Base-by-base conservation (phyloP, 106 monocot genomes). In the Narthecium ossifragum region DNA sequence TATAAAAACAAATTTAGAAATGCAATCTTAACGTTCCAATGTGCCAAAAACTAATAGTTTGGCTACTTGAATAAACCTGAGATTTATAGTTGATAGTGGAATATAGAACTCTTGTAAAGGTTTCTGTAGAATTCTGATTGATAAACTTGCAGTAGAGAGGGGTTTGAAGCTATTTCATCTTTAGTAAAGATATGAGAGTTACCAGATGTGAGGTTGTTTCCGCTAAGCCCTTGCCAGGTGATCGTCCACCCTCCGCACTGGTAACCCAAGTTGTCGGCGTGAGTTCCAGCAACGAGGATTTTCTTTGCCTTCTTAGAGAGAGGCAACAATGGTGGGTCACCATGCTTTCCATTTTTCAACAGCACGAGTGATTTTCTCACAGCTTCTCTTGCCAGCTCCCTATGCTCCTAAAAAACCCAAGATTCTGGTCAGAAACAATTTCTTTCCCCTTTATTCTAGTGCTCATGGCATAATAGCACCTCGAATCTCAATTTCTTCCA, bases 351-450 rank as follows among this genome's bases (percentile, higher is more conserved):
- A 61, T 63, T 63, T 23, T 63, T 63, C 18, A 63, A 22, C 5
- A 63, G 63, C 33, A 63, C 63, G 0, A 63, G 63, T 34, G 63
- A 49, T 51, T 63, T 63, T 14, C 63, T 63, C 20, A 63, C 63
- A 17, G 63, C 63, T 15, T 63, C 63, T 34, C 63, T 63, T 1
- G 49, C 63, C 51, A 73, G 27, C 33, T 55, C 63, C 46, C 72
- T 55, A 26, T 64, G 72, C 14, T 55, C 56, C 72, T 72, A 62
- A 17, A 12, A 29, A 57, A 21, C 18, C n/a, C n/a, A n/a, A n/a
- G n/a, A n/a, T n/a, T n/a, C n/a, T n/a, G n/a, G n/a, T n/a, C n/a
- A n/a, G n/a, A n/a, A n/a, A n/a, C n/a, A n/a, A n/a, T n/a, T n/a
- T n/a, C n/a, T n/a, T n/a, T n/a, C n/a, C n/a, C n/a, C n/a, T n/a